Conservation (phyloP, 495 filamentous ascomycete species). For the Lasiosphaeriaceae sp. region DNA sequence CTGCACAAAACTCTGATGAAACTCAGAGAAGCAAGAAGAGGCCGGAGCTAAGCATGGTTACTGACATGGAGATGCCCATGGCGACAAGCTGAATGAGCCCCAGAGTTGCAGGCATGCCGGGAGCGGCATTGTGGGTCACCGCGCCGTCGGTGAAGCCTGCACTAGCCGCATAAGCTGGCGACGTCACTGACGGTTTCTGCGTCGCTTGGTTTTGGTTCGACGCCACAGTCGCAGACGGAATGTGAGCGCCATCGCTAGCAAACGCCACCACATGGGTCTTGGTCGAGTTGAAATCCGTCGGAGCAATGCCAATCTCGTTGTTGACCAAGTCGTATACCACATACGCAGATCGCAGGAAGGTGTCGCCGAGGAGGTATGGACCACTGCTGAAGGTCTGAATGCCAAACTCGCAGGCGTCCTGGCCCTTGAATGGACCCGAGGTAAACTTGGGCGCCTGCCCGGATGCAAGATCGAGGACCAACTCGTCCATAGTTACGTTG, state of each 20-base stretch:
- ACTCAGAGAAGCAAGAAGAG: constrained; percentile 20
- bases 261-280: constrained; percentile 50
- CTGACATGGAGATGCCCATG: constrained; percentile 30
- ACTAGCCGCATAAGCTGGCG: constrained; percentile 37
- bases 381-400: constrained; percentile 62
- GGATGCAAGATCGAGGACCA: constrained; percentile 60
- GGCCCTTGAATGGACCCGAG: constrained; percentile 47
- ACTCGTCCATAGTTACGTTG: constrained; percentile 68
- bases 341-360: constrained; percentile 89
- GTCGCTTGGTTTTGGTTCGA: constrained; percentile 37
- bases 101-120: constrained; percentile 26
- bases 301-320: constrained; percentile 81
- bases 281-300: constrained; percentile 82
- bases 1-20: neutral
- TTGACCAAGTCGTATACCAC: constrained; percentile 91
- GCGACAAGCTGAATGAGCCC: constrained; percentile 31
- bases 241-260: constrained; percentile 43
- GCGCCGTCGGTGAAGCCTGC: constrained; percentile 30
- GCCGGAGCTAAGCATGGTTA: constrained; percentile 41
- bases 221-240: constrained; percentile 46
- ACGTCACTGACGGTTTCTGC: constrained; percentile 23
- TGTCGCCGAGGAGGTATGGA: constrained; percentile 81
- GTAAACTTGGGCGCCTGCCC: constrained; percentile 45
- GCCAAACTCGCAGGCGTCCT: constrained; percentile 66
- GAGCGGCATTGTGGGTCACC: constrained; percentile 26